phyloP scores from a whole-genome alignment of 768 basidiomycete species.

The Termitomyces sp. region DNA sequence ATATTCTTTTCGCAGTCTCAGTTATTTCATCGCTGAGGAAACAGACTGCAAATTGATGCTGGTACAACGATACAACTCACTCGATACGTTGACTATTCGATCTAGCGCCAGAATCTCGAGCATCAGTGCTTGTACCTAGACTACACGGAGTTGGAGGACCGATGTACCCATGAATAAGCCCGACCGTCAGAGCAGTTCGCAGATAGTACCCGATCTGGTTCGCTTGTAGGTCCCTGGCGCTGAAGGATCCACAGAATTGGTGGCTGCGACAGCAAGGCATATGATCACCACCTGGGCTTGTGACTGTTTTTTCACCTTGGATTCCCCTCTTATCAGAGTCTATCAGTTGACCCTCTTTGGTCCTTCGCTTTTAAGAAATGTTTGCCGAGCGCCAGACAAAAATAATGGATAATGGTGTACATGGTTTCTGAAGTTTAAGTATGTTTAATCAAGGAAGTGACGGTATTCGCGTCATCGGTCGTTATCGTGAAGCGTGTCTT shows the following conservation, averaged over 20 bases:
- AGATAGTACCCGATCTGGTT: neutral
- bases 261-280: neutral
- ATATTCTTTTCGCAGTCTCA: too few species aligned
- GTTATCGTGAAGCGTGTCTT: neutral
- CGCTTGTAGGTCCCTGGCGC: neutral
- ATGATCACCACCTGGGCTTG: neutral
- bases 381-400: neutral
- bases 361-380: neutral
- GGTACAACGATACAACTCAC: neutral
- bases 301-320: neutral
- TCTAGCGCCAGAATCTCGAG: neutral
- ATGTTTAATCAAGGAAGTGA: neutral
- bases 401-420: neutral
- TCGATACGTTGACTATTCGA: neutral
- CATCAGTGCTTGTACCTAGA: neutral
- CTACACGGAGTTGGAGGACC: neutral
- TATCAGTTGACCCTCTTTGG: neutral
- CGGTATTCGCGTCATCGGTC: neutral
- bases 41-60: neutral
- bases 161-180: neutral
- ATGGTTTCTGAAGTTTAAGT: neutral
- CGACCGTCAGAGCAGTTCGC: neutral
- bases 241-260: neutral
- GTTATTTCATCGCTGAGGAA: neutral
- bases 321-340: neutral